These are phyloP conservation scores for Rutstroemia sydowiana DNA, from an alignment of 2,329 filamentous ascomycete species.

Conservation along the genomic window DNA sequence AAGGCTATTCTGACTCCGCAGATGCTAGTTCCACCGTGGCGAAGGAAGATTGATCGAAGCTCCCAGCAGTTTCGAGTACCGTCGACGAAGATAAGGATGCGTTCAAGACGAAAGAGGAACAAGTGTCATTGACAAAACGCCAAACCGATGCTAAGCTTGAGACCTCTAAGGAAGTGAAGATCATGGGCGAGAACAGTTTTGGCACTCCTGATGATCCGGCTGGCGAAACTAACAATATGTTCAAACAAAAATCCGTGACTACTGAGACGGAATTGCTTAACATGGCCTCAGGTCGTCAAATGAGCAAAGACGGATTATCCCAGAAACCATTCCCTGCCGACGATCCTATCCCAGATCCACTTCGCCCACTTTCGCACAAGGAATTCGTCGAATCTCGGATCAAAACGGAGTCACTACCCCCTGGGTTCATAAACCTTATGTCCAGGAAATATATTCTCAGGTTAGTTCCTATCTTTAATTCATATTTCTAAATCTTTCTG, in stretches of 20 bases:
- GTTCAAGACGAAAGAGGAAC: background rate
- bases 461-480: too few relatives aligned
- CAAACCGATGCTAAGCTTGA: background rate
- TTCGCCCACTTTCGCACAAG: conserved; percentile 38
- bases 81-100: background rate
- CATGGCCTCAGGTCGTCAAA: conserved; percentile 14
- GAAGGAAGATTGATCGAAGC: background rate
- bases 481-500: conserved; percentile 6
- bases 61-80: background rate
- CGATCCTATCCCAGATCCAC: conserved; percentile 16
- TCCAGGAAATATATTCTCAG: conserved; percentile 52
- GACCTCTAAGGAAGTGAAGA: background rate
- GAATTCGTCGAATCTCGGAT: conserved; percentile 46
- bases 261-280: conserved; percentile 19
- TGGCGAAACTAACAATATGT: conserved; percentile 1
- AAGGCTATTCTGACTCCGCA: background rate
- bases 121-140: conserved; percentile 1
- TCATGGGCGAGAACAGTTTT: background rate
- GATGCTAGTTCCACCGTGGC: background rate
- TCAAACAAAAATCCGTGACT: conserved; percentile 11
- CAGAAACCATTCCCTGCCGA: conserved; percentile 3
- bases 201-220: background rate
- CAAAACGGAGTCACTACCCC: conserved; percentile 37
- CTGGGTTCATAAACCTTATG: conserved; percentile 43
- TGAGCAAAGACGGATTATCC: conserved; percentile 5